A percentile compares a stretch with the other conserved stretches of the same genome.
Conservation (phyloP, 768 basidiomycete genomes). For the Hypholoma fasciculare region DNA sequence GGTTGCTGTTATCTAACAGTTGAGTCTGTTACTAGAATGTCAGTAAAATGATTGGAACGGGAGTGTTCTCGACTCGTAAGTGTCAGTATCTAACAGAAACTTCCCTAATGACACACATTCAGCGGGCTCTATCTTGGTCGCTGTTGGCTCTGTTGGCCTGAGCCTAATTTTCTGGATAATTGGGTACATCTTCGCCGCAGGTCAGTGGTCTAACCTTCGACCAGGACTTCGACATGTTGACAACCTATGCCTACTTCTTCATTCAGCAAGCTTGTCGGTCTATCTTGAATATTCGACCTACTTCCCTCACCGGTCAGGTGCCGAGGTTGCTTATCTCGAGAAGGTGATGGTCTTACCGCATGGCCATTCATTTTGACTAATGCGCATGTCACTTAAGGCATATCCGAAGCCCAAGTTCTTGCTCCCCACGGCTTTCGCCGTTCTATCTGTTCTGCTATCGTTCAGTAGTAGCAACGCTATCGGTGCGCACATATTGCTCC, state of each 20-base stretch:
- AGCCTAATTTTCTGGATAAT: constrained; percentile 43
- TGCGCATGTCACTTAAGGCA: constrained; percentile 23
- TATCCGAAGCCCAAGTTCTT: constrained; percentile 43
- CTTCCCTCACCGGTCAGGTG: constrained; percentile 50
- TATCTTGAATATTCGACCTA: constrained; percentile 47
- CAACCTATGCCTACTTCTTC: constrained; percentile 5
- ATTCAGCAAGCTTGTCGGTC: constrained; percentile 32
- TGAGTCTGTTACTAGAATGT: constrained; percentile 22
- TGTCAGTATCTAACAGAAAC: neutral
- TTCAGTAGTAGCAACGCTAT: constrained; percentile 41
- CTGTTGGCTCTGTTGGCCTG: constrained; percentile 37
- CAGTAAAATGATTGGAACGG: constrained; percentile 40
- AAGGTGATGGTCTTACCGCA: constrained; percentile 23
- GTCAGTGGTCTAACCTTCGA: constrained; percentile 15
- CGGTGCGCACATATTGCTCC: constrained; percentile 17
- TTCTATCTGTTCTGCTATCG: constrained; percentile 36
- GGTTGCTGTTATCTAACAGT: neutral
- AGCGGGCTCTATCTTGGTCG: constrained; percentile 37
- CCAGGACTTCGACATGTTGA: neutral
- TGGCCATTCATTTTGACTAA: neutral
- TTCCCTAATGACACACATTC: neutral
- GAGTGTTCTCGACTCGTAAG: constrained; percentile 32
- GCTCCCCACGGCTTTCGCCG: constrained; percentile 43
- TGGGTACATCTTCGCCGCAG: constrained; percentile 34
- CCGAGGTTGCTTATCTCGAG: constrained; percentile 48